These are phyloP conservation scores for Vittaforma corneae DNA, from an alignment of 371 early-diverging fungal species.

Conservation along the genomic window DNA sequence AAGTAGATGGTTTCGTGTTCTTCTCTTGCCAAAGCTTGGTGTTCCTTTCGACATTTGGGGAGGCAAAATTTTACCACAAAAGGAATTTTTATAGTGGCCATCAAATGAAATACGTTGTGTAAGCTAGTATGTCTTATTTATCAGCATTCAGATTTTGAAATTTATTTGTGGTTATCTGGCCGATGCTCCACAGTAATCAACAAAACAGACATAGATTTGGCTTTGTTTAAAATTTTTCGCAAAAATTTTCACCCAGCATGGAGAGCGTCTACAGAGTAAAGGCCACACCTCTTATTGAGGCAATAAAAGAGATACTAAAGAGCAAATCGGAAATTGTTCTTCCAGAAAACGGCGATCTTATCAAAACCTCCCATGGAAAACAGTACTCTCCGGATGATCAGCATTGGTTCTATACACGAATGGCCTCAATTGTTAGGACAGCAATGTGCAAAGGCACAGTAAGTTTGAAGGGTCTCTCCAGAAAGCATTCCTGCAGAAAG, in stretches of 20 bases:
- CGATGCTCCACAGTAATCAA: no score
- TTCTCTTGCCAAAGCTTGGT: constrained; percentile 94
- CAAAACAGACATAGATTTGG: no score
- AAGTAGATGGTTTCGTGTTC: constrained; percentile 92
- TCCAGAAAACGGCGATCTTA: constrained; percentile 48
- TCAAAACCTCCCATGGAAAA: constrained; percentile 56
- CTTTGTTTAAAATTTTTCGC: background rate
- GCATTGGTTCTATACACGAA: constrained; percentile 55
- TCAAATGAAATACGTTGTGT: no score
- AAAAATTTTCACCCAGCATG: constrained; percentile 2
- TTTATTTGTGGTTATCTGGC: no score
- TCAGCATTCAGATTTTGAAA: no score
- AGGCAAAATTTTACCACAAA: no score
- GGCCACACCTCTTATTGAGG: constrained; percentile 45
- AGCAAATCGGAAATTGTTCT: constrained; percentile 41
- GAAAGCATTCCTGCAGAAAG: constrained; percentile 28
- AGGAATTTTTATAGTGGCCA: no score
- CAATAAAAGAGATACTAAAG: constrained; percentile 41
- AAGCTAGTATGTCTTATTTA: no score
- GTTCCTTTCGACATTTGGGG: constrained; percentile 83
- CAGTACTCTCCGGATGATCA: constrained; percentile 49
- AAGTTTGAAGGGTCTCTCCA: constrained; percentile 21
- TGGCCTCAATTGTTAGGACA: constrained; percentile 54
- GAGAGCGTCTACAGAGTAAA: constrained; percentile 47
- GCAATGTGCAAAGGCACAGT: constrained; percentile 21